A percentile compares a stretch with the other conserved stretches of the same genome.
phyloP scores from a whole-genome alignment of 2,329 filamentous ascomycete species.

The Calonectria pauciramosa region DNA sequence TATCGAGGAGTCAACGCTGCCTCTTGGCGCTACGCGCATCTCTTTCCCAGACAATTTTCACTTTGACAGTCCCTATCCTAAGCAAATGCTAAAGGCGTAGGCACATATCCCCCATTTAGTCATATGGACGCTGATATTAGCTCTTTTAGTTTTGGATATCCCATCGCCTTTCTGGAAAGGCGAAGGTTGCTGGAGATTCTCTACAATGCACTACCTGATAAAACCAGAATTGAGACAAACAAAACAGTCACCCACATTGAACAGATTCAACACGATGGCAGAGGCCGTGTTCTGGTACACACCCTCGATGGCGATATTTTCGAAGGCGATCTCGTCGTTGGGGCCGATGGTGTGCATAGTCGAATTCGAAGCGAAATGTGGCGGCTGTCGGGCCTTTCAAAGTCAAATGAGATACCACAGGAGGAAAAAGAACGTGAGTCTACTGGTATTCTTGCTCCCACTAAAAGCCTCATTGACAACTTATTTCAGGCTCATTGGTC shows the following conservation, averaged over 20 bases:
- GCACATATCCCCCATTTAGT: background rate
- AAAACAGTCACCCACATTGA: constrained; percentile 2
- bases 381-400: constrained; percentile 23
- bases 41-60: background rate
- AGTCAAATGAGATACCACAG: background rate
- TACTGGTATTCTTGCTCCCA: background rate
- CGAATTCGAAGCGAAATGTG: background rate
- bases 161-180: background rate
- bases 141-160: background rate
- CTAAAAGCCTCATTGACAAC: background rate
- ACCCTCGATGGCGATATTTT: background rate
- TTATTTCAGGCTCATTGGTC: background rate
- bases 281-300: background rate
- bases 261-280: background rate
- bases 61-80: background rate
- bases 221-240: background rate
- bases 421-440: background rate
- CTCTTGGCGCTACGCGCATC: background rate
- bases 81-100: background rate
- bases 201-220: background rate
- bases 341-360: constrained; percentile 4
- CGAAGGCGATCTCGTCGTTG: background rate
- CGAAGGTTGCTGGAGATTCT: background rate
- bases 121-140: background rate
- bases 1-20: background rate